Conservation (phyloP, 306 rosid genomes). For the Trifolium dubium region DNA sequence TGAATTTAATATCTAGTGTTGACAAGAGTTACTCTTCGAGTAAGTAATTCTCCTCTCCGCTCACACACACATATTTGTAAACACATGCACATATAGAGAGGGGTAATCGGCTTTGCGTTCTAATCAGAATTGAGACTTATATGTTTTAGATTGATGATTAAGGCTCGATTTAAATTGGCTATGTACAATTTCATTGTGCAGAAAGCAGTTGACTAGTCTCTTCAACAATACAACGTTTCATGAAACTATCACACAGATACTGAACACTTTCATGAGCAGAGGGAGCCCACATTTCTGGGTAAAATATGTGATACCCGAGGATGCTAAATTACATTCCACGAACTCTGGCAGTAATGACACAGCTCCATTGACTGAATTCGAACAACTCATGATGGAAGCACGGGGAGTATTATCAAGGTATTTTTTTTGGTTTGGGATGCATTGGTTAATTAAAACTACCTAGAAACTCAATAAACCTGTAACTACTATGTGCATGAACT, state of each 20-base stretch:
- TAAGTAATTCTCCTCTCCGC: neutral
- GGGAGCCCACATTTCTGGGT: constrained; percentile 79
- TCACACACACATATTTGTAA: neutral
- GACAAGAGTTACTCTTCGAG: neutral
- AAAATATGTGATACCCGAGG: constrained; percentile 79
- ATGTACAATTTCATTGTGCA: constrained; percentile 53
- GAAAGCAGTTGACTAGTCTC: constrained; percentile 71
- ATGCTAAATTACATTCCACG: constrained; percentile 46
- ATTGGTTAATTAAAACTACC: constrained; percentile 6
- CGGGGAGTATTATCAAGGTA: constrained; percentile 82
- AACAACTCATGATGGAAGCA: constrained; percentile 83
- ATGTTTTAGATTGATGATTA: constrained; percentile 34
- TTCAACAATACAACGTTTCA: constrained; percentile 65
- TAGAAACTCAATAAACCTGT: constrained; percentile 20
- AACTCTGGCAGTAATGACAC: constrained; percentile 45
- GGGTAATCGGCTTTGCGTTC: neutral
- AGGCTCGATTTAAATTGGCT: constrained; percentile 38
- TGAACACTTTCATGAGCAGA: constrained; percentile 68
- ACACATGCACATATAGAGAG: neutral
- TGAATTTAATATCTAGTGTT: neutral
- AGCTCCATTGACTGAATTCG: constrained; percentile 59
- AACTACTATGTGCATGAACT: neutral
- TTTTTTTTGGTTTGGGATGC: constrained; percentile 29
- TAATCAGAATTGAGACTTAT: neutral
- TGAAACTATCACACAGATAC: constrained; percentile 67